These are phyloP conservation scores for Aspergillus clavatus DNA, from an alignment of 2,329 filamentous ascomycete species.

Conservation along the genomic window DNA sequence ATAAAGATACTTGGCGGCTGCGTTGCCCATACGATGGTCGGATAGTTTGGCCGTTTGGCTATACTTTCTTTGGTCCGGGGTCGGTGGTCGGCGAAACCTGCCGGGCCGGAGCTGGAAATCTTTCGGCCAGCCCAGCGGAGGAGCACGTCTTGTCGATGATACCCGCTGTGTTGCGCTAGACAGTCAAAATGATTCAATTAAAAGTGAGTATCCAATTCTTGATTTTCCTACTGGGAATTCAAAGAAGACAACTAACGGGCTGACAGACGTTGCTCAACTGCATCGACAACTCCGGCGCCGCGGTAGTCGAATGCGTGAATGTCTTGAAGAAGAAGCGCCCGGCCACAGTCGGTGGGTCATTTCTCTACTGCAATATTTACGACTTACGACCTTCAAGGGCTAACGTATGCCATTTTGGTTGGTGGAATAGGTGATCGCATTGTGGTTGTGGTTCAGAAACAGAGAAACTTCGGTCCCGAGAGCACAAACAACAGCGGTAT, in stretches of 20 bases:
- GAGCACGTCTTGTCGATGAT: neutral
- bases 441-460: constrained; percentile 95
- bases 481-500: constrained; percentile 67
- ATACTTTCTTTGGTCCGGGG: constrained; percentile 15
- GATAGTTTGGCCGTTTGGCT: no score
- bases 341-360: constrained; percentile 73
- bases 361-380: neutral
- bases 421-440: constrained; percentile 74
- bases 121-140: constrained; percentile 11
- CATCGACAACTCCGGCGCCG: constrained; percentile 99
- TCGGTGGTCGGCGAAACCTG: constrained; percentile 26
- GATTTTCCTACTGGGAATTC: neutral
- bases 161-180: constrained; percentile 15
- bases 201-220: constrained; percentile 51
- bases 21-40: constrained; percentile 11
- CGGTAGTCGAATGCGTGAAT: constrained; percentile 92
- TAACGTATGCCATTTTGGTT: constrained; percentile 1
- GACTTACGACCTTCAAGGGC: neutral
- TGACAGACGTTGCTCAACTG: constrained; percentile 89
- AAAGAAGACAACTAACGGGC: constrained; percentile 10
- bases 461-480: constrained; percentile 70
- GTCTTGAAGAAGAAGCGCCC: constrained; percentile 82
- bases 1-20: constrained; percentile 2
- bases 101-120: constrained; percentile 17
- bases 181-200: constrained; percentile 79